A percentile compares a stretch with the other conserved stretches of the same genome.
Conservation (phyloP, 176 grass and related monocot genomes). For the Saccharum officinarum region DNA sequence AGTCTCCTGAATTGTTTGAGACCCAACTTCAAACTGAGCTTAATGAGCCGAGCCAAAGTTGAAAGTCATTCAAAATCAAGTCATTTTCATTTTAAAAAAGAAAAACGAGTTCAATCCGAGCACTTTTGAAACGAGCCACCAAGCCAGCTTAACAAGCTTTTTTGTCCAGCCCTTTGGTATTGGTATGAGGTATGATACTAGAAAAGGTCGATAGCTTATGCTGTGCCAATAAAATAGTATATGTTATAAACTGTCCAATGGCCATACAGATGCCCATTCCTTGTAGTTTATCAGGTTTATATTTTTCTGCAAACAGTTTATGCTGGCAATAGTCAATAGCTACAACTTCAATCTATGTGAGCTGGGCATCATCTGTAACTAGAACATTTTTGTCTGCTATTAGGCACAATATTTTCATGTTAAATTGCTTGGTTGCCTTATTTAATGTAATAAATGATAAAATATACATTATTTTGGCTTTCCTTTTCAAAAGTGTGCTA, state of each 20-base stretch:
- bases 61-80: background rate
- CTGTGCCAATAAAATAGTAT: background rate
- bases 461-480: background rate
- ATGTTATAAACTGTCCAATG: background rate
- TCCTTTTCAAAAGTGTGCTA: background rate
- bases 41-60: background rate
- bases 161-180: background rate
- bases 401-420: conserved; percentile 11
- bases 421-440: conserved; percentile 4
- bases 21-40: background rate
- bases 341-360: background rate
- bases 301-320: background rate
- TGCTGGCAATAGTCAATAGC: background rate
- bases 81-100: background rate
- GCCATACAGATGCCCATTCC: background rate
- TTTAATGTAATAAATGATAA: background rate
- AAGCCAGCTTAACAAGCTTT: background rate
- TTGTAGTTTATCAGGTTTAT: background rate
- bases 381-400: background rate
- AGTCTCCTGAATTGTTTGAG: background rate
- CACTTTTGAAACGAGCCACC: background rate
- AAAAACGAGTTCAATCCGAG: background rate
- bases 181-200: background rate
- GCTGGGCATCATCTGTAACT: conserved; percentile 20
- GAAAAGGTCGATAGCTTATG: background rate